Evolutionary conservation across 495 filamentous ascomycete species (phyloP), one percentile per base, ranked within the genome.

Genomic region (Polyplosphaeria fusca): DNA sequence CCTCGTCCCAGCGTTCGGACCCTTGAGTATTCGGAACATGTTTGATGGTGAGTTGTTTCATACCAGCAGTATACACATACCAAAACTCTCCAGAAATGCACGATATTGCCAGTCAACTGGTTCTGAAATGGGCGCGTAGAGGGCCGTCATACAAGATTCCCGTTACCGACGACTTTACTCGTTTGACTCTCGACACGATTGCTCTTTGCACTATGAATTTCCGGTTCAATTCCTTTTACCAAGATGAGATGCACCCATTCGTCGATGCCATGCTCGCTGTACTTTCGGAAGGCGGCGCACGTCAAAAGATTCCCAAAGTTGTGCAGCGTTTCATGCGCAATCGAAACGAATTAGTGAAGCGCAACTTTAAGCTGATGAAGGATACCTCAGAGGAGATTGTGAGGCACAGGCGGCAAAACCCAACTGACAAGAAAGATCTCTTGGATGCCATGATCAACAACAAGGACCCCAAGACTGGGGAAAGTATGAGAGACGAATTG

Each of bases 211-310:
- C 86, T 0, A 88, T 91, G 85, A 82, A 80, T 25, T 84, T 76
- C 39, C 81, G 87, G 16, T 91, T 90, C 74, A 90, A 91, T 63
- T 83, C 79, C 11, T 89, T 84, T 68, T 89, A 89, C 60, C 74
- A 76, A 27, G 80, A 86, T 13, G 42, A 42, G 11, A 47, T 58
- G 40, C 60, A 63, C 45, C 53, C 85, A 0, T 88, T 89, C 58
- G 71, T 89, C 22, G 66, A 72, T 23, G 82, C 84, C 5, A 87
- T 89, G 86, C 71, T 69, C 22, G 76, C 71, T 13, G 76, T 84
- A 30, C 70, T 91, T 3, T 35, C 60, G 20, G 84, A 81, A 47
- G 79, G 80, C 2, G 80, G 78, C 13, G 62, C 68, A 23, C 74
- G 85, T 14, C 52, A 77, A 5, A 67, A 67, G 23, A 76, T 79